phyloP scores from a whole-genome alignment of 805 yeast species.

The Pichia scutulata region DNA sequence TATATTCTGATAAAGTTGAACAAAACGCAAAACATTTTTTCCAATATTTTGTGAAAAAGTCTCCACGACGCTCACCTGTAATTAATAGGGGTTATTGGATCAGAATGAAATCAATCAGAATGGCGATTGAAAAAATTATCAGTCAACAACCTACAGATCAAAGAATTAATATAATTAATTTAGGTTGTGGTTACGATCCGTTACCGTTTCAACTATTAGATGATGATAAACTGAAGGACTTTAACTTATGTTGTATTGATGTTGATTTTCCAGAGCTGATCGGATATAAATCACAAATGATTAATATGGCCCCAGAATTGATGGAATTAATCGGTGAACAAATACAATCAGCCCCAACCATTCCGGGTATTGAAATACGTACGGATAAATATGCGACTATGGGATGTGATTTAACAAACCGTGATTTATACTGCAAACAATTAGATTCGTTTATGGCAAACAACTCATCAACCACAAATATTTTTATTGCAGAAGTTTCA shows the following conservation, averaged over 20 bases:
- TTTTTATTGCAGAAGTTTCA: constrained; percentile 78
- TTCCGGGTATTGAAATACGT: constrained; percentile 24
- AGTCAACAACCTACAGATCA: constrained; percentile 15
- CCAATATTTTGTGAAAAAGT: constrained; percentile 56
- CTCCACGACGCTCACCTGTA: constrained; percentile 67
- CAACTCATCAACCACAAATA: constrained; percentile 30
- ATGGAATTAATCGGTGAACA: constrained; percentile 35
- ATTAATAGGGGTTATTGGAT: constrained; percentile 82
- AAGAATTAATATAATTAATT: constrained; percentile 41
- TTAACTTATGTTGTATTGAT: constrained; percentile 47
- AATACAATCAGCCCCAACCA: neutral
- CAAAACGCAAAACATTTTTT: constrained; percentile 36
- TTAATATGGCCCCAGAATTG: constrained; percentile 41
- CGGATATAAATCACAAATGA: constrained; percentile 44
- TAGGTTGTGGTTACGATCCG: constrained; percentile 77
- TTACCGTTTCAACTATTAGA: constrained; percentile 44
- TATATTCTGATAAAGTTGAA: constrained; percentile 35
- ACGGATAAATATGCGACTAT: constrained; percentile 46
- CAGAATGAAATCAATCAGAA: constrained; percentile 61
- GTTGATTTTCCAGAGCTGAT: constrained; percentile 71
- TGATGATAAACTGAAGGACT: constrained; percentile 13
- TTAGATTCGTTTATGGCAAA: constrained; percentile 23
- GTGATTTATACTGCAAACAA: constrained; percentile 29
- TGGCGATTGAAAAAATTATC: constrained; percentile 42
- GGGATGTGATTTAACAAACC: constrained; percentile 60